phyloP scores from a whole-genome alignment of 129 eudicot species.

The Artemisia annua region DNA sequence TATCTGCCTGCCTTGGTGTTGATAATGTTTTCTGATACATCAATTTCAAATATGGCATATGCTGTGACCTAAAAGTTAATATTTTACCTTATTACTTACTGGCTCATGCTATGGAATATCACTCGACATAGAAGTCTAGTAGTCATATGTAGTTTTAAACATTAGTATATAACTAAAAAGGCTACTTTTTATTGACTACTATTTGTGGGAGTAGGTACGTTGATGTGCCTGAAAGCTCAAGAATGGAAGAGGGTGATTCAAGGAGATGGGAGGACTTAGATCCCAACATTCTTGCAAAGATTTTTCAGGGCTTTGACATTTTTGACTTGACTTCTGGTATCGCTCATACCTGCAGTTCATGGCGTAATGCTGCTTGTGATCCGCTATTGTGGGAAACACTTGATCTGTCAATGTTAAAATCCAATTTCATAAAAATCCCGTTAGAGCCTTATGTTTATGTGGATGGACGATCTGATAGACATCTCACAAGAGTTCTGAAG shows the following conservation, averaged over 20 bases:
- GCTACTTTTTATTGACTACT: neutral
- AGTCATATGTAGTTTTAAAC: neutral
- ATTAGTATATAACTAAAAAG: neutral
- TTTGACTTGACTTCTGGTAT: constrained; percentile 54
- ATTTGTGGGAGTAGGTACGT: constrained; percentile 17
- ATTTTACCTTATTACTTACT: neutral
- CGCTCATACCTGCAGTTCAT: constrained; percentile 50
- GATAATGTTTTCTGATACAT: neutral
- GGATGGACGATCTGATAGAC: constrained; percentile 60
- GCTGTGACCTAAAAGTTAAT: neutral
- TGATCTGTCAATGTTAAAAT: constrained; percentile 54
- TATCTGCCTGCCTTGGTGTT: neutral
- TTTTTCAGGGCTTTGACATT: constrained; percentile 41
- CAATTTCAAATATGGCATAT: neutral
- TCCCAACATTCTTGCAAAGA: constrained; percentile 47
- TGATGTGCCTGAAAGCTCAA: constrained; percentile 12
- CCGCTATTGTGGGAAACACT: constrained; percentile 69
- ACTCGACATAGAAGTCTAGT: neutral
- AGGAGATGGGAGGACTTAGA: constrained; percentile 64
- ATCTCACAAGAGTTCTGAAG: constrained; percentile 55
- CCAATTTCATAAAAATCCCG: constrained; percentile 63
- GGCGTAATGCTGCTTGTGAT: constrained; percentile 71
- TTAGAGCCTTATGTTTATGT: constrained; percentile 74
- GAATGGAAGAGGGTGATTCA: constrained; percentile 44
- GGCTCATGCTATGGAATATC: neutral